These are phyloP conservation scores for Eucalyptus cladocalyx DNA, from an alignment of 345 rosid genomes.

Conservation along the genomic window DNA sequence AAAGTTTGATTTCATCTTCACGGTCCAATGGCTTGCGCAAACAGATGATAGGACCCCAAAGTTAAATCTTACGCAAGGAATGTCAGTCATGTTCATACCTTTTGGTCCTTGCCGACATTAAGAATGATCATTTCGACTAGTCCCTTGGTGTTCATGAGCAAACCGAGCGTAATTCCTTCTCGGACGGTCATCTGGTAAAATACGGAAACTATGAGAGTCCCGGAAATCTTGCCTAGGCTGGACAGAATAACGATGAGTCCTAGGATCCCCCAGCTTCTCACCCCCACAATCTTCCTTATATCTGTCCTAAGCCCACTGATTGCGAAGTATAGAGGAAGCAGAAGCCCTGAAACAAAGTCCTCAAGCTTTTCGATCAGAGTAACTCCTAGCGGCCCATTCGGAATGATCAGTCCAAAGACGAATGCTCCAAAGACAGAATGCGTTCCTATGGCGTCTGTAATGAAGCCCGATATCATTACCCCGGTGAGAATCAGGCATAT, in stretches of 20 bases:
- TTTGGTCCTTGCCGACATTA: conserved; percentile 84
- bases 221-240: conserved; percentile 54
- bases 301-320: conserved; percentile 90
- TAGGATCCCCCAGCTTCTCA: conserved; percentile 35
- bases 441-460: conserved; percentile 91
- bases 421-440: conserved; percentile 95
- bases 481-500: conserved; percentile 86
- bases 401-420: conserved; percentile 80
- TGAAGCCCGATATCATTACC: conserved; percentile 85
- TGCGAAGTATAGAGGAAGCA: conserved; percentile 85
- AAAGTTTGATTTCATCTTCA: not conserved
- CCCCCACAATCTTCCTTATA: conserved; percentile 19
- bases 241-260: conserved; percentile 40
- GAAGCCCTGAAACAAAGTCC: conserved; percentile 93
- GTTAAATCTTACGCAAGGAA: not conserved
- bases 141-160: conserved; percentile 93
- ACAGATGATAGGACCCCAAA: not conserved
- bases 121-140: conserved; percentile 86
- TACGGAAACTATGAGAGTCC: conserved; percentile 41
- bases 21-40: not conserved
- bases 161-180: conserved; percentile 81
- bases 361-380: conserved; percentile 88
- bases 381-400: conserved; percentile 84
- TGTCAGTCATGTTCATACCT: conserved; percentile 11
- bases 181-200: conserved; percentile 64